Evolutionary conservation across 495 filamentous ascomycete species (phyloP).

Genomic region (Rostrohypoxylon terebratum): DNA sequence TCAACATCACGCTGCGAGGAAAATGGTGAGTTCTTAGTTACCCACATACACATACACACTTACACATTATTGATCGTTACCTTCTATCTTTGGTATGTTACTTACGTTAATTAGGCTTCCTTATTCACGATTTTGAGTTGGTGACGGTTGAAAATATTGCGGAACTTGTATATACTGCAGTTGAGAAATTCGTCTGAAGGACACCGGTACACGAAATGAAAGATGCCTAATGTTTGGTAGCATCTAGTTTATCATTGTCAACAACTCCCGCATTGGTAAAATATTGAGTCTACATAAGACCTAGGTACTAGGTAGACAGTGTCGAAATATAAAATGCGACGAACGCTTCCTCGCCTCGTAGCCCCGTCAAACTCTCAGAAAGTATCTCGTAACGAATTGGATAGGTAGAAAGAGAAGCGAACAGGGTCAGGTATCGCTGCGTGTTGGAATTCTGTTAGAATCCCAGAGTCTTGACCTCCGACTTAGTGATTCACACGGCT

Average conservation of each 20-base stretch:
- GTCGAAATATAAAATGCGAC: not conserved
- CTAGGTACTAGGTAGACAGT: not conserved
- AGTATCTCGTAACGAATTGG: not conserved
- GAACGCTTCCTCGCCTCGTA: not conserved
- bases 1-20: slow-evolving; percentile 88
- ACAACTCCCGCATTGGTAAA: not conserved
- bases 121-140: slow-evolving; percentile 68
- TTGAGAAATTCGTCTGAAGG: not conserved
- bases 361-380: too few species aligned
- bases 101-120: slow-evolving; percentile 64
- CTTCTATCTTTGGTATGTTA: slow-evolving; percentile 3
- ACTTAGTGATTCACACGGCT: not conserved
- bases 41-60: too few species aligned
- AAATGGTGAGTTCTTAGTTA: slow-evolving; percentile 96
- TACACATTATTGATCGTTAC: too few species aligned
- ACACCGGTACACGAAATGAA: not conserved
- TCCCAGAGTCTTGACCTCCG: not conserved
- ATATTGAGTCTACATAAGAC: not conserved
- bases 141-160: not conserved
- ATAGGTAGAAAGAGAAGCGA: not conserved
- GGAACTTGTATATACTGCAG: not conserved
- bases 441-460: not conserved
- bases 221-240: not conserved
- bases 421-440: not conserved
- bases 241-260: not conserved